phyloP scores from a whole-genome alignment of 2,329 filamentous ascomycete species.

The Fusarium lyarnte region DNA sequence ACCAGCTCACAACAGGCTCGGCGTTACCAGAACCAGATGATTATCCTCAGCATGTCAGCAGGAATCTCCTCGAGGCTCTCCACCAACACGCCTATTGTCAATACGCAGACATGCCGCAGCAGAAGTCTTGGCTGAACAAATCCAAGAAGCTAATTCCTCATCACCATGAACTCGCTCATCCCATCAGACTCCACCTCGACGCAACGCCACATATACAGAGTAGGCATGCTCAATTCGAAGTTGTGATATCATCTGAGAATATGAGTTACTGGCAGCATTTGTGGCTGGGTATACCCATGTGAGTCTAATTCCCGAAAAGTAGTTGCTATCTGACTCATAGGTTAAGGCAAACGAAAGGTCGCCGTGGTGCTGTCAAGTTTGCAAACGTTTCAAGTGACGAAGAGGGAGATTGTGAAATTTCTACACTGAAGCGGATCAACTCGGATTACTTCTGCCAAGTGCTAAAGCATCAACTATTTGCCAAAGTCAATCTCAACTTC shows the following conservation, averaged over 20 bases:
- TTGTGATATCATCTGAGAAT: accelerated
- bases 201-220: background rate
- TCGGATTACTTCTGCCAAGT: background rate
- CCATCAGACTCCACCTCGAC: background rate
- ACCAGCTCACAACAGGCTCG: accelerated
- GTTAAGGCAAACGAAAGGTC: background rate
- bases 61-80: background rate
- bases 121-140: background rate
- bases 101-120: accelerated
- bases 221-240: background rate
- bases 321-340: background rate
- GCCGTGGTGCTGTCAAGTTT: background rate
- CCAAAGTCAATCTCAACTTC: background rate
- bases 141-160: accelerated
- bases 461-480: accelerated
- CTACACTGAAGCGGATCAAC: accelerated
- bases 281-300: background rate
- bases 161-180: background rate
- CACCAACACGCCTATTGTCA: background rate
- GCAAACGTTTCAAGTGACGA: background rate
- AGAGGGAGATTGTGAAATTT: accelerated
- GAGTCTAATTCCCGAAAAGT: background rate
- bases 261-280: background rate
- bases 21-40: background rate
- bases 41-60: background rate